Conservation (phyloP, 1,139 yeast genomes). For the Scheffersomyces titani region DNA sequence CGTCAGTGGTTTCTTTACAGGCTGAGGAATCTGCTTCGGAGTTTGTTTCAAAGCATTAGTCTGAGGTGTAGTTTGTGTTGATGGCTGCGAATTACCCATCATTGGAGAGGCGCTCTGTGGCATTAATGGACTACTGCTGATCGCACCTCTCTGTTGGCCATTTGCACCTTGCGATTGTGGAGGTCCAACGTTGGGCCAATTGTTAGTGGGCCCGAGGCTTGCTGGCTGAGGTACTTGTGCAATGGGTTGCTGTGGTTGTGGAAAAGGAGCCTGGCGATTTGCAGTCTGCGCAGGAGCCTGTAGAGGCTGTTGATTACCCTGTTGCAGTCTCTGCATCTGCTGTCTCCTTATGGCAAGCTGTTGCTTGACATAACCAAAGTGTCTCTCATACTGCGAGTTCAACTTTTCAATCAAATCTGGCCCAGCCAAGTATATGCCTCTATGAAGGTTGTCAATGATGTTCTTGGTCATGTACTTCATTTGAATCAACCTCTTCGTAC, state of each 20-base stretch:
- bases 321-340: constrained; percentile 26
- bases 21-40: constrained; percentile 6
- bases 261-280: constrained; percentile 8
- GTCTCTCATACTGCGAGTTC: constrained; percentile 69
- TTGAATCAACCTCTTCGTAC: constrained; percentile 74
- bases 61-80: constrained; percentile 7
- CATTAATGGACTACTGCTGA: constrained; percentile 25
- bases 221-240: constrained; percentile 5
- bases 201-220: constrained; percentile 19
- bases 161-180: constrained; percentile 4
- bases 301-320: background rate
- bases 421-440: constrained; percentile 63
- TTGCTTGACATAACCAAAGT: constrained; percentile 68
- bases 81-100: constrained; percentile 10
- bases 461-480: constrained; percentile 78
- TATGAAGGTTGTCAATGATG: constrained; percentile 66
- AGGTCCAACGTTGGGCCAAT: constrained; percentile 23
- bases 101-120: constrained; percentile 25
- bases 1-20: constrained; percentile 8
- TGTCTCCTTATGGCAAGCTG: constrained; percentile 40
- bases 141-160: constrained; percentile 7
- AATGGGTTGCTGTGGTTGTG: constrained; percentile 12
- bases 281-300: constrained; percentile 2
- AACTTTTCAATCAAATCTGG: constrained; percentile 72
- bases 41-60: background rate